Percentiles rank a stretch among this genome's conserved stretches.
Evolutionary conservation across 192 early-diverging fungal species (phyloP).

Genomic region (Powellomyces hirtus): DNA sequence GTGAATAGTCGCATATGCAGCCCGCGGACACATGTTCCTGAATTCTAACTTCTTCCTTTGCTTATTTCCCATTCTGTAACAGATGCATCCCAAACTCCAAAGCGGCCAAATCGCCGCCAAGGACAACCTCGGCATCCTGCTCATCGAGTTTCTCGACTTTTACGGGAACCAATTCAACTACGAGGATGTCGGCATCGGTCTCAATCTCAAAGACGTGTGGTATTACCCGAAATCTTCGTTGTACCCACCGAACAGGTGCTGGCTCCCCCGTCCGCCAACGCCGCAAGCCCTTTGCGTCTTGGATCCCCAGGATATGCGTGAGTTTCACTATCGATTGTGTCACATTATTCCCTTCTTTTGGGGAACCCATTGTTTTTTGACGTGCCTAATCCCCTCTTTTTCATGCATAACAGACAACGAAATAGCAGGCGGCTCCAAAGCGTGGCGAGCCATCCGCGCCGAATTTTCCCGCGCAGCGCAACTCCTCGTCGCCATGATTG

Average conservation of each 20-base stretch:
- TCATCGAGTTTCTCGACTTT: conserved; percentile 91
- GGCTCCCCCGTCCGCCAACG: not conserved
- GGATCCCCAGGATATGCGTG: conserved; percentile 47
- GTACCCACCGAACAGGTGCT: not conserved
- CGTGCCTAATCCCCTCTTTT: not conserved
- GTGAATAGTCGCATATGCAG: not conserved
- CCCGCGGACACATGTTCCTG: not conserved
- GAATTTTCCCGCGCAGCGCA: conserved; percentile 36
- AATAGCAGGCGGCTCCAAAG: conserved; percentile 35
- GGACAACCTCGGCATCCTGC: conserved; percentile 81
- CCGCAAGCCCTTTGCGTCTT: conserved; percentile 19
- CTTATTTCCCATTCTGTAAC: conserved; percentile 16
- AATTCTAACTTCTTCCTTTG: conserved; percentile 4
- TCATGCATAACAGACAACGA: conserved; percentile 39
- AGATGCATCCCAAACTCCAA: conserved; percentile 80
- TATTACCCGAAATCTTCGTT: conserved; percentile 51
- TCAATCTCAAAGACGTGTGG: conserved; percentile 44
- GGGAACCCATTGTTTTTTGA: not conserved
- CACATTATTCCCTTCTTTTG: too few species aligned
- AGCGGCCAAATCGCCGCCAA: conserved; percentile 56
- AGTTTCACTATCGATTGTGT: too few species aligned
- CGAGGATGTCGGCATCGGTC: conserved; percentile 59
- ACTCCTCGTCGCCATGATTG: conserved; percentile 35
- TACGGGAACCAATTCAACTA: conserved; percentile 83
- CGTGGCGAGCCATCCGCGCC: conserved; percentile 21